Evolutionary conservation across 805 yeast species (phyloP), one percentile per base, ranked within the genome.

Genomic region (Candida alai): DNA sequence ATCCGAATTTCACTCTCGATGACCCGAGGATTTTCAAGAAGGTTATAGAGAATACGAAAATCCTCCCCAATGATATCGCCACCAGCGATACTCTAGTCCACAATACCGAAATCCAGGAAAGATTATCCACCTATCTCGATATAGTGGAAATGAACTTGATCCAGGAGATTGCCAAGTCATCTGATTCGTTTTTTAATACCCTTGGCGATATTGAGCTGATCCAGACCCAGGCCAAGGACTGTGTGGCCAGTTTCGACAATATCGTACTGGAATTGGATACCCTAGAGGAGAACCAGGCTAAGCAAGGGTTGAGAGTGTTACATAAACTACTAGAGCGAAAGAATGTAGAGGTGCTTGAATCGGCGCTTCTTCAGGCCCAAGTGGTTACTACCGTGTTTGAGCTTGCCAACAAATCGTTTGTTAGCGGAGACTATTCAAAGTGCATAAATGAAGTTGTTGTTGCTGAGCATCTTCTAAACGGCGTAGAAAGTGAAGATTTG

Each of bases 121-220:
- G 77, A 50, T 62, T 90, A 21, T 84, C 93, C 3, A 78, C 79
- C 58, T 87, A 88, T 50, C 65, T 93, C 36, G 97, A 93, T 52
- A 70, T 78, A 1, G 87, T 90, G 1, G 98, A 90, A 58, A 68
- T 84, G 23, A 80, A 83, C 41, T 61, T 90, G 26, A 83, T 89
- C 13, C 70, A 75, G 24, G 96, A 88, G 56, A 87, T 93, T 20
- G 82, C 95, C 3, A 74, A 76, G 43, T 83, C 96, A 0, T 85
- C 96, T 0, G 77, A 78, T 34, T 79, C 89, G 6, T 90, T 93
- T 51, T 88, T 88, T 58, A 77, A 77, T 33, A 89, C 96, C 0
- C 63, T 94, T 35, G 85, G 80, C 35, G 95, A 87, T 42, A 72
- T 93, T 37, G 78, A 79, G 47, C 67, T 65, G 6, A 78, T 89